phyloP scores from a whole-genome alignment of 441 rosid genomes.

The Flueggea neowawraea region DNA sequence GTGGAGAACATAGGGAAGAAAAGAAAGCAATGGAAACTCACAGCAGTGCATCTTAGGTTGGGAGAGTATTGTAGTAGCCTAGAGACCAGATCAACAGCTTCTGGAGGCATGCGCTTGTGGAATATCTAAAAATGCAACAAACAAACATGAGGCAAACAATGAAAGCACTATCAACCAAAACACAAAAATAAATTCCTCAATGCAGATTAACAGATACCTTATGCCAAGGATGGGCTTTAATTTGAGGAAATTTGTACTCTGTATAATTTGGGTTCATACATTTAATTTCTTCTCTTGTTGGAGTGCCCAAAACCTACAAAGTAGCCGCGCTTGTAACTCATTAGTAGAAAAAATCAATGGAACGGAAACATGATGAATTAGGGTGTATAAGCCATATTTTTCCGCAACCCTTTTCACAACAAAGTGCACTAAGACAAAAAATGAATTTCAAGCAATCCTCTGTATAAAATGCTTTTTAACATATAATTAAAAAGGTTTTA shows the following conservation, averaged over 20 bases:
- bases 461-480: too few species aligned
- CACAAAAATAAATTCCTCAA: not conserved
- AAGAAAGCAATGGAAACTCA: constrained; percentile 32
- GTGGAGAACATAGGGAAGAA: not conserved
- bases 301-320: constrained; percentile 90
- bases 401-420: not conserved
- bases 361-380: not conserved
- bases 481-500: not conserved
- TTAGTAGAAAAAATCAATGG: not conserved
- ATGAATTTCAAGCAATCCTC: too few species aligned
- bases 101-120: constrained; percentile 95
- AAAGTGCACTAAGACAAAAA: not conserved
- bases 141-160: constrained; percentile 5
- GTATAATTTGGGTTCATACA: constrained; percentile 99
- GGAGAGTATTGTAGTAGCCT: constrained; percentile 97
- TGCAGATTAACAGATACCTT: constrained; percentile 46
- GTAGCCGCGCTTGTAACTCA: not conserved
- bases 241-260: constrained; percentile 94
- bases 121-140: constrained; percentile 50
- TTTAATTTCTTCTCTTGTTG: constrained; percentile 95
- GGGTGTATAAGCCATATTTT: not conserved
- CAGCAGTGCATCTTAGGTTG: constrained; percentile 80
- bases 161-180: not conserved
- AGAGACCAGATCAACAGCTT: constrained; percentile 95
- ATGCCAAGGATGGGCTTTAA: constrained; percentile 99